Base-by-base conservation (phyloP, 2,329 filamentous ascomycete species). In the Sarocladium kiliense region DNA sequence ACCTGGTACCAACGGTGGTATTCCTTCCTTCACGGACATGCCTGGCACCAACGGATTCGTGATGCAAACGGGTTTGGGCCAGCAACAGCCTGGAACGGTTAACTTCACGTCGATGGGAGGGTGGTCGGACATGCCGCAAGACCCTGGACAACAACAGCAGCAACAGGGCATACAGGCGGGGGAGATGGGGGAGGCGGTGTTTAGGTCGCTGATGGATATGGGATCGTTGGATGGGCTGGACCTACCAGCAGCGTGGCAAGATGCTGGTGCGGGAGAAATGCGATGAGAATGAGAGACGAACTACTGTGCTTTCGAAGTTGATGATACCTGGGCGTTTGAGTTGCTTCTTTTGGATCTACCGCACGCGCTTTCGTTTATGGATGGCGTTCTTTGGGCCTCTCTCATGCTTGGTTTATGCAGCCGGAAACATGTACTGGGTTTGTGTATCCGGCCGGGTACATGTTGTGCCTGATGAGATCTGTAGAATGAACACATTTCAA, bases 141-240 rank as follows among this genome's bases (percentile, higher is more conserved):
- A 12, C n/a, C 11, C 47, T 44, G 19, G n/a, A 16, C 11, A n/a
- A 16, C 36, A 44, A 18, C 39, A 44, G 5, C 47, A 51, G 47
- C 66, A 72, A 7, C 36, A 57, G 18, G 76, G 73, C 9, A 78
- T 83, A 70, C 78, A 78, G 19, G 79, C 79, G 4, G 76, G 26
- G 12, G 32, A 39, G 3, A 19, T 82, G 14, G 76, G 79, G 0
- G 81, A 85, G 50, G 80, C 81, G 0, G 75, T 85, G 42, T 66
- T 85, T 47, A 72, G 79, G 56, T 77, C 79, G 9, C 68, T 85
- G 55, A 81, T 84, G 76, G 78, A 76, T 55, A 77, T 84, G 71
- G 78, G 77, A 7, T 74, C 80, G 0, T 81, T 86, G 75, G 81
- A 85, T 59, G 76, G 77, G 11, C 82, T 86, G 78, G 81, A 82